These are phyloP conservation scores for Phytophthora vignae DNA, from an alignment of 352 stramenopile species.

Conservation along the genomic window DNA sequence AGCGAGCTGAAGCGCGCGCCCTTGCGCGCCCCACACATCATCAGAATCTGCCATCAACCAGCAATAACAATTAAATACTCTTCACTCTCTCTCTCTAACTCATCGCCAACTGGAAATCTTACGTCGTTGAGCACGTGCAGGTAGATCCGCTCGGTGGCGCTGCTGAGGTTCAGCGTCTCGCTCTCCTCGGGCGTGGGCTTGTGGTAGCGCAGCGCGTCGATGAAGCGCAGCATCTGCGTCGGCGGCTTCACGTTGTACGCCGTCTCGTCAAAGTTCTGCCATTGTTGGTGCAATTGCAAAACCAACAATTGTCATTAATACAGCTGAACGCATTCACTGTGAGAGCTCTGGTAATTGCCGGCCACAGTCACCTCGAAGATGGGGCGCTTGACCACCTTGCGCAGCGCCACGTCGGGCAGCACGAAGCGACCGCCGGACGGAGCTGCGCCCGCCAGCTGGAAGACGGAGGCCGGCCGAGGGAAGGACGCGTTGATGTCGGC, in stretches of 20 bases:
- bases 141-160: conserved; percentile 73
- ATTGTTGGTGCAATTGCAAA: background rate
- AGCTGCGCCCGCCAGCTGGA: conserved; percentile 40
- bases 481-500: conserved; percentile 32
- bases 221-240: conserved; percentile 84
- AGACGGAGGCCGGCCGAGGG: conserved; percentile 33
- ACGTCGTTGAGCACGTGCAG: conserved; percentile 85
- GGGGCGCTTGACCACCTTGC: conserved; percentile 73
- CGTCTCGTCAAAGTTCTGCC: conserved; percentile 78
- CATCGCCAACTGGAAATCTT: no score
- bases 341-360: no score
- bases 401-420: conserved; percentile 62
- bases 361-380: conserved; percentile 66
- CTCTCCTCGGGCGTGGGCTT: conserved; percentile 82
- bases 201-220: conserved; percentile 87
- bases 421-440: conserved; percentile 44
- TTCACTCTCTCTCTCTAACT: no score
- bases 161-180: conserved; percentile 73
- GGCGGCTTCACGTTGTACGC: conserved; percentile 74
- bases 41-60: conserved; percentile 59
- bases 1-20: conserved; percentile 80
- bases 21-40: conserved; percentile 78
- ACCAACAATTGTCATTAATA: no score
- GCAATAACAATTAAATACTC: background rate
- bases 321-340: no score